phyloP scores from a whole-genome alignment of 768 basidiomycete species.

The Tulasnella sp. region DNA sequence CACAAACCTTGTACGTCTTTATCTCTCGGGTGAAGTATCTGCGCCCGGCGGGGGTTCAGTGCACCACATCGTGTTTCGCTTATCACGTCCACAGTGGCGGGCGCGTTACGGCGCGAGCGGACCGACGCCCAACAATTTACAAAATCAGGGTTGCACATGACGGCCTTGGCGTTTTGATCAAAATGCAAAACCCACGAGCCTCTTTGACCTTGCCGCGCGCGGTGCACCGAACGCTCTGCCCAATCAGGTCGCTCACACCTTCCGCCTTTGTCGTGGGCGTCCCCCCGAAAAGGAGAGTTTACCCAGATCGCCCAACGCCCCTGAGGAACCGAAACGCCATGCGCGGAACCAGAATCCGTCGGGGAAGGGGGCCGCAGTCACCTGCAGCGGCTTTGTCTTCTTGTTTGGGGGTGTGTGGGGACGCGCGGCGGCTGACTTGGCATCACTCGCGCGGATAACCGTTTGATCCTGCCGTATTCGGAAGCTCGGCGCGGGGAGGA shows the following conservation, averaged over 20 bases:
- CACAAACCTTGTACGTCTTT: constrained; percentile 7
- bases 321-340: no score
- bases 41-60: neutral
- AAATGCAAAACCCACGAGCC: neutral
- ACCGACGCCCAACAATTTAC: neutral
- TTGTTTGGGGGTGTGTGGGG: neutral
- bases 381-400: no score
- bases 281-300: neutral
- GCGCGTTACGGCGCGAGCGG: neutral
- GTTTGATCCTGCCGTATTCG: neutral
- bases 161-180: constrained; percentile 6
- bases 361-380: no score
- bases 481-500: neutral
- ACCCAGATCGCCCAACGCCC: neutral
- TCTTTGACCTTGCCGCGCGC: neutral
- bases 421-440: neutral
- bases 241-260: neutral
- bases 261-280: neutral
- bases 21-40: neutral
- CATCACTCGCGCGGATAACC: neutral
- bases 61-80: neutral
- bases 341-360: no score
- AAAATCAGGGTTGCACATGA: neutral
- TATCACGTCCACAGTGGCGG: neutral
- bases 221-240: neutral